These are phyloP conservation scores for Colletotrichum filicis DNA, from an alignment of 2,329 filamentous ascomycete species.

Conservation along the genomic window DNA sequence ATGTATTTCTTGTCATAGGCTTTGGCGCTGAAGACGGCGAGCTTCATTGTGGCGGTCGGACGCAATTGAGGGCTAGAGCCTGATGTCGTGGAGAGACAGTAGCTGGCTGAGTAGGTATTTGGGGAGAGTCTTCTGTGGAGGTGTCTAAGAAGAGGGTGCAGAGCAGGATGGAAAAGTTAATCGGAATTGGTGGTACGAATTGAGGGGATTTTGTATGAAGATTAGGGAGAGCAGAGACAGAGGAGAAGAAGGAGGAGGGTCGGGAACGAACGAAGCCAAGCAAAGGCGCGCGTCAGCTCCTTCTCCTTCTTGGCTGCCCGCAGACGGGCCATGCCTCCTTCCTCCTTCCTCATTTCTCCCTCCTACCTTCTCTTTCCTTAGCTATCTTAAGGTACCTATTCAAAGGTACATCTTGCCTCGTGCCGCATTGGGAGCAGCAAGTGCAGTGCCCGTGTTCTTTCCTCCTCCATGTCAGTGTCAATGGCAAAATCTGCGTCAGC, in stretches of 20 bases:
- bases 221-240: background rate
- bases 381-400: background rate
- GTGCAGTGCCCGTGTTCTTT: background rate
- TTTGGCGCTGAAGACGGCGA: conserved; percentile 74
- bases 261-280: background rate
- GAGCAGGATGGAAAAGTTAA: background rate
- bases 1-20: conserved; percentile 70
- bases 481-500: background rate
- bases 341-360: background rate
- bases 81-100: no score
- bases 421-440: background rate
- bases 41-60: conserved; percentile 56
- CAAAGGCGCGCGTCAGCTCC: background rate
- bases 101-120: background rate
- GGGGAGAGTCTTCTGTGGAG: no score
- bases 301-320: background rate
- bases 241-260: background rate
- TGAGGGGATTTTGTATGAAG: background rate
- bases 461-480: background rate
- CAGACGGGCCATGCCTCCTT: background rate
- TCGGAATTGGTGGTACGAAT: background rate
- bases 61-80: background rate
- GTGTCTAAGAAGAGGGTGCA: no score
- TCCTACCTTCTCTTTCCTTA: background rate
- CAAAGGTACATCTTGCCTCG: background rate